Percentiles rank a stretch among this genome's conserved stretches.
These are phyloP conservation scores for Pezicula rhizophila DNA, from an alignment of 2,329 filamentous ascomycete genomes.

Conservation along the genomic window DNA sequence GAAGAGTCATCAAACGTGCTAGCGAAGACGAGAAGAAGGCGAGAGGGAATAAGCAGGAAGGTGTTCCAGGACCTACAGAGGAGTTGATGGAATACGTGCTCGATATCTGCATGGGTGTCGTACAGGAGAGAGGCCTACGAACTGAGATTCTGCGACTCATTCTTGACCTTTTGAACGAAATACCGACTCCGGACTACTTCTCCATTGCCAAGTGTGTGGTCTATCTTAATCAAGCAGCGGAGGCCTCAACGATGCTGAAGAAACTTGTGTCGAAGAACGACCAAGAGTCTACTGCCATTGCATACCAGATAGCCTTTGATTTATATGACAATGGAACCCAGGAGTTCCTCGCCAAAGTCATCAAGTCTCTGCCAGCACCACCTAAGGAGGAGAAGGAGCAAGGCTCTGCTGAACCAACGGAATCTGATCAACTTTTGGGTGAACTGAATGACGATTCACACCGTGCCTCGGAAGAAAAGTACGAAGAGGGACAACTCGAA, in stretches of 20 bases:
- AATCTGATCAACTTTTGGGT: constrained; percentile 50
- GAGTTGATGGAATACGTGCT: constrained; percentile 96
- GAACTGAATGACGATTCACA: constrained; percentile 39
- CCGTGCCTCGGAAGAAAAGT: constrained; percentile 13
- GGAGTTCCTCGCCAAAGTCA: constrained; percentile 88
- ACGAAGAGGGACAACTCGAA: constrained; percentile 47
- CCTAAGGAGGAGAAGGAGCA: constrained; percentile 38
- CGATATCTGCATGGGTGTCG: constrained; percentile 94
- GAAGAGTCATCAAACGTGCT: constrained; percentile 81
- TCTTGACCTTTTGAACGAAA: constrained; percentile 89
- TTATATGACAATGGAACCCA: constrained; percentile 98
- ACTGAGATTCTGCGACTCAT: constrained; percentile 83
- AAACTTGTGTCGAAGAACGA: constrained; percentile 76
- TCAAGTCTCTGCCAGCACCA: constrained; percentile 62
- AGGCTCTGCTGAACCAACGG: constrained; percentile 12
- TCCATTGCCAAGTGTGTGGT: constrained; percentile 97
- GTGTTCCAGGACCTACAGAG: constrained; percentile 60
- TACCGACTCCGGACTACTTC: constrained; percentile 91
- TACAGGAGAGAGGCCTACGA: constrained; percentile 85
- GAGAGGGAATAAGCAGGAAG: constrained; percentile 50
- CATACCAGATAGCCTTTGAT: constrained; percentile 97
- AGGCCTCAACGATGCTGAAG: constrained; percentile 80
- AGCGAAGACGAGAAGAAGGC: constrained; percentile 74
- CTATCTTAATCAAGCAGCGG: constrained; percentile 84
- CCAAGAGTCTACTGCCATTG: constrained; percentile 71